Evolutionary conservation across 768 basidiomycete genomes (phyloP), one percentile per base, ranked within the genome.

Genomic region (Baorangia bicolor): DNA sequence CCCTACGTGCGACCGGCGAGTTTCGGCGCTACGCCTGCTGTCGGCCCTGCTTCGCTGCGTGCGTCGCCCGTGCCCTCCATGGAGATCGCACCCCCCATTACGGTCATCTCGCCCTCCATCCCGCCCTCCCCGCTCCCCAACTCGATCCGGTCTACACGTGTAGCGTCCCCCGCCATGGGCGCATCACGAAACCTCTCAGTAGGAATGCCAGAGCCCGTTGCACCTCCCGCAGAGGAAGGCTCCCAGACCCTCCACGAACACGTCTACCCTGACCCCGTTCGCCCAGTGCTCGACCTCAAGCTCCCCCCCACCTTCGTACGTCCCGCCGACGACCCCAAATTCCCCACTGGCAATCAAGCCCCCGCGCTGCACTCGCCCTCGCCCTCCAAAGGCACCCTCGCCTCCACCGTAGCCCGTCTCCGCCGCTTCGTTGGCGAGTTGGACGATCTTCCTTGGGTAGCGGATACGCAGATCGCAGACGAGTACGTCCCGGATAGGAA

Each of bases 391-490:
- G 40, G 53, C 16, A 52, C 58, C 2, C 50, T 46, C 25, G 30
- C 53, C 25, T 69, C 69, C 11, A n/a, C 76, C 68, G 20, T 77
- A 23, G 54, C 68, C 5, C 76, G 76, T 5, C 8, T 79, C 20
- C 65, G 69, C 7, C 64, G 70, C 14, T 73, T 81, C 47, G 45
- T 77, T 10, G 49, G 63, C 4, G 62, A 61, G 6, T n/a, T 81
- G 14, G 71, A 77, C 28, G 57, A 60, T 0, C 69, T 82, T 1
- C 81, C 81, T 4, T 81, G 81, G 81, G 60, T 79, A 1, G 68
- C 74, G 0, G 60, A 66, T 0, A 67, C 71, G 4, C 75, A 78
- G 35, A 74, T 78, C 44, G 78, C 78, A 4, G 69, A 70, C 21
- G 75, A 76, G 55, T 80, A 81, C 58, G 68, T 77, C 53, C 79